Evolutionary conservation across 225 moss, liverwort and hornwort species (phyloP).

Genomic region (Polytrichum formosum): DNA sequence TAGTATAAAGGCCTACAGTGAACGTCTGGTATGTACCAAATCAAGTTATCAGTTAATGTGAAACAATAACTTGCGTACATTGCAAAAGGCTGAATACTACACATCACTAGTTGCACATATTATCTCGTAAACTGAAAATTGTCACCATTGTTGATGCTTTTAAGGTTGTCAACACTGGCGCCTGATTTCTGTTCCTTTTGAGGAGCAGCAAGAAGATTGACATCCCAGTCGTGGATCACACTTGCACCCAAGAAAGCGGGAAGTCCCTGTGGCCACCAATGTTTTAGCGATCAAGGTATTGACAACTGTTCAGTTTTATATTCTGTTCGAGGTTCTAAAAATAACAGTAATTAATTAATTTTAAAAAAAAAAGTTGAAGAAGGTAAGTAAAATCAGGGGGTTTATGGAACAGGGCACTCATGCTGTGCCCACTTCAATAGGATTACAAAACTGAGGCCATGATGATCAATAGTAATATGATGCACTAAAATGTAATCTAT

Average conservation of each 20-base stretch:
- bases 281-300: neutral
- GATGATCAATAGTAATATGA: too few relatives aligned
- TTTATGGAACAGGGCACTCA: too few relatives aligned
- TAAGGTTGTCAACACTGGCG: constrained; percentile 56
- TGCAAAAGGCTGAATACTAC: neutral
- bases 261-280: constrained; percentile 45
- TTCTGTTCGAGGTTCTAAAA: neutral
- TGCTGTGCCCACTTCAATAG: too few relatives aligned
- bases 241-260: constrained; percentile 76
- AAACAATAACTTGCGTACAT: too few relatives aligned
- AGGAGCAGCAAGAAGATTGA: constrained; percentile 62
- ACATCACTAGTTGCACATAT: neutral
- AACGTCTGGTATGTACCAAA: too few relatives aligned
- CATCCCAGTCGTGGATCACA: constrained; percentile 50
- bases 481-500: too few relatives aligned
- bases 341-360: neutral
- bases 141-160: constrained; percentile 51
- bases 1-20: too few relatives aligned
- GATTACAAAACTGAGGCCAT: too few relatives aligned
- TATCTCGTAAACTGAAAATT: neutral
- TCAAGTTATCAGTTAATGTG: too few relatives aligned
- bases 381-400: too few relatives aligned
- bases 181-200: constrained; percentile 68
- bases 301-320: neutral
- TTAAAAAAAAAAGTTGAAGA: too few relatives aligned